phyloP scores from a whole-genome alignment of 352 stramenopile species.

The Saprolegnia parasitica region DNA sequence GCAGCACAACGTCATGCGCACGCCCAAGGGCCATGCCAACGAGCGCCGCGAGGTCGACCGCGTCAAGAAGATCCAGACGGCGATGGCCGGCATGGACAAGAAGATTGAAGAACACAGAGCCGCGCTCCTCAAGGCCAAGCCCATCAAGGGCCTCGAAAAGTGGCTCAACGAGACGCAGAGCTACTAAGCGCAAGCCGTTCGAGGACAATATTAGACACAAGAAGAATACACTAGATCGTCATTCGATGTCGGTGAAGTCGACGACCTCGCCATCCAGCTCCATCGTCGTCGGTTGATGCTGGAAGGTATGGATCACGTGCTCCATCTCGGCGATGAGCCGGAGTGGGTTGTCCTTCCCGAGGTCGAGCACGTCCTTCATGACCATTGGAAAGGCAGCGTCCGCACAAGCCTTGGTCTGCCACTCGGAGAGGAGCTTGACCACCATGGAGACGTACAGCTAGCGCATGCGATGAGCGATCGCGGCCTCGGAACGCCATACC shows the following conservation, averaged over 20 bases:
- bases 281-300: background rate
- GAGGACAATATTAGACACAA: background rate
- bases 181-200: slow-evolving; percentile 50
- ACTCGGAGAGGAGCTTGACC: slow-evolving; percentile 24
- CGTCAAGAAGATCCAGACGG: slow-evolving; percentile 83
- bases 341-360: slow-evolving; percentile 1
- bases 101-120: slow-evolving; percentile 88
- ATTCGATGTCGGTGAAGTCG: slow-evolving; percentile 4
- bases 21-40: slow-evolving; percentile 73
- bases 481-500: slow-evolving; percentile 25
- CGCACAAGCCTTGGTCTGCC: slow-evolving; percentile 12
- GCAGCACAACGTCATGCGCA: slow-evolving; percentile 84
- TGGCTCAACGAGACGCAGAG: slow-evolving; percentile 81
- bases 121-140: slow-evolving; percentile 70
- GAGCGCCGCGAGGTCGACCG: slow-evolving; percentile 81
- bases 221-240: background rate
- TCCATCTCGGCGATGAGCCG: slow-evolving; percentile 14
- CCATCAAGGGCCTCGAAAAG: slow-evolving; percentile 82
- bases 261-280: slow-evolving; percentile 4
- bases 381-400: slow-evolving; percentile 19
- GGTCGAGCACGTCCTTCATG: slow-evolving; percentile 14
- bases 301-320: background rate
- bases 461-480: background rate
- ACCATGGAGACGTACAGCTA: slow-evolving; percentile 25
- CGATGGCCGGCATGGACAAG: slow-evolving; percentile 68